Base-by-base conservation (phyloP, 176 grass and related monocot species). In the Hyparrhenia diplandra region DNA sequence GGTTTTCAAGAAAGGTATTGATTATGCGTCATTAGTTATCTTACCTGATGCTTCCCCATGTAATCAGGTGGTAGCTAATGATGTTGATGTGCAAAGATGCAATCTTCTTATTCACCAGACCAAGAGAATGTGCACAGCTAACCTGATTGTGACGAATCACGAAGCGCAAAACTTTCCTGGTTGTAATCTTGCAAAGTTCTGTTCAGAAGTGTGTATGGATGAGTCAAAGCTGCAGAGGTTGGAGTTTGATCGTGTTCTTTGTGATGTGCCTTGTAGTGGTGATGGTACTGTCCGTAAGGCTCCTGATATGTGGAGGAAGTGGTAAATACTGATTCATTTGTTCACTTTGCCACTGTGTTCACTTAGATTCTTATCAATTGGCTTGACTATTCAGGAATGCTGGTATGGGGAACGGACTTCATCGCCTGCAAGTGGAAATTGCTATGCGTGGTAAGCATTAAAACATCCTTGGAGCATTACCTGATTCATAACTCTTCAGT, bases 281-380 rank as follows among this genome's bases (percentile, higher is more conserved):
- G 96, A 98, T 84, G 96, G 96, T 13, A 98, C 96, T 84, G 86
- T 88, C 17, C 88, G 96, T 54, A 98, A 98, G 72, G 96, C 96
- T 86, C 96, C 96, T 88, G 96, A 95, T 91, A 93, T 98, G 62
- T 98, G 96, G 96, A 91, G 96, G 88, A 98, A 94, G 36, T 98
- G 92, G 96, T 98, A 89, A 86, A 31, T 74, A 76, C 41, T 73
- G 16, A 70, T 64, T 34, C 17, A 2, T 47, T 75, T 77, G 20
- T 13, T 69, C 27, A 71, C 13, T 54, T 67, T 77, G 35, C 32
- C 65, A 24, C 45, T 58, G 45, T 24, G 24, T 68, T 67, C 72
- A 83, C 13, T 69, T 69, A 21, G 65, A 87, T 73, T 51, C 47
- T 76, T 80, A 87, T 61, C 23, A 24, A 74, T 25, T 75, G 47